Evolutionary conservation across 2,329 filamentous ascomycete species (phyloP).

Genomic region (Metarhizium guizhouense): DNA sequence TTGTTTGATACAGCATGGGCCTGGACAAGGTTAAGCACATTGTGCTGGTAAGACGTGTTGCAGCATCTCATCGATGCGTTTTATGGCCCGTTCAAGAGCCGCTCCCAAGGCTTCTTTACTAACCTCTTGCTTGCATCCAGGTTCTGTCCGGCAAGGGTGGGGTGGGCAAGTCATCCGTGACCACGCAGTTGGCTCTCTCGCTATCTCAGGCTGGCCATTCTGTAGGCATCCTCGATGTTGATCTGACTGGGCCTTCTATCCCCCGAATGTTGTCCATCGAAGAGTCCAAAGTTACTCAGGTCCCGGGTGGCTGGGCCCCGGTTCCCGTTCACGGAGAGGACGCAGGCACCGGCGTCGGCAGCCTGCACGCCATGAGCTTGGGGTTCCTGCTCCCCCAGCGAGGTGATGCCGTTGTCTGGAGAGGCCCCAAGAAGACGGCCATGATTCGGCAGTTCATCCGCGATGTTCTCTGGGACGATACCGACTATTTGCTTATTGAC

Average conservation of each 20-base stretch:
- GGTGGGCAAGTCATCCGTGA: constrained; percentile 96
- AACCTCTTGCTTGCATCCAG: constrained; percentile 22
- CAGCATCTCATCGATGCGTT: not conserved
- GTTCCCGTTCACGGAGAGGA: constrained; percentile 68
- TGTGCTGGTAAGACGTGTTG: constrained; percentile 47
- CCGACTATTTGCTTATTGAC: constrained; percentile 92
- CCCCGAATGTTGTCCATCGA: constrained; percentile 91
- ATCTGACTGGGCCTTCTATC: constrained; percentile 93
- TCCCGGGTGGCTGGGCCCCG: constrained; percentile 85
- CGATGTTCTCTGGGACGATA: constrained; percentile 77
- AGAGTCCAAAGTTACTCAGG: constrained; percentile 79
- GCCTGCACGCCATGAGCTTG: constrained; percentile 79
- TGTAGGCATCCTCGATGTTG: constrained; percentile 91
- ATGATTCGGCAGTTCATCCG: constrained; percentile 96
- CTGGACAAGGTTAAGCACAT: constrained; percentile 62
- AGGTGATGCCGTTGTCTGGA: constrained; percentile 92
- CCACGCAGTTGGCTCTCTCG: constrained; percentile 86
- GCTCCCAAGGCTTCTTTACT: constrained; percentile 4
- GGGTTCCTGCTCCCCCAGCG: constrained; percentile 79
- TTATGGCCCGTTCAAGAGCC: not conserved
- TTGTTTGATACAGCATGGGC: constrained; percentile 18
- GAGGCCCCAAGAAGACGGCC: constrained; percentile 95
- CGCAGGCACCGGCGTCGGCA: constrained; percentile 42
- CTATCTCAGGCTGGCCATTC: constrained; percentile 77
- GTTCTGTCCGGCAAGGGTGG: constrained; percentile 94